phyloP scores from a whole-genome alignment of 805 yeast species.

The Blastobotrys americana region DNA sequence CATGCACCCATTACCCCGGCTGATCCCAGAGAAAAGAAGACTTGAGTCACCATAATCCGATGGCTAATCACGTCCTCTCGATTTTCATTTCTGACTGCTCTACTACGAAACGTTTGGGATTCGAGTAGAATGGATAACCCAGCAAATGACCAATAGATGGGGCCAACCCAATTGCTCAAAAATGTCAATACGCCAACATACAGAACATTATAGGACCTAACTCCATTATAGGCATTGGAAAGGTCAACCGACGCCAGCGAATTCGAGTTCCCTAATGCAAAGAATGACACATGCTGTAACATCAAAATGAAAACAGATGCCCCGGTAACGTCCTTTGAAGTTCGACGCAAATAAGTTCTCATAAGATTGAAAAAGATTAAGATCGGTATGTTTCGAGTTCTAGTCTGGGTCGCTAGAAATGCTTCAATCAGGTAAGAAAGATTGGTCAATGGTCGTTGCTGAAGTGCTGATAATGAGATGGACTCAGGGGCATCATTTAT shows the following conservation, averaged over 20 bases:
- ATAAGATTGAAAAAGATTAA: constrained; percentile 35
- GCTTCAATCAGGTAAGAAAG: constrained; percentile 22
- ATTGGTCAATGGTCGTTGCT: constrained; percentile 8
- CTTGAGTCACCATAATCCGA: constrained; percentile 27
- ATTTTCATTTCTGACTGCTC: constrained; percentile 14
- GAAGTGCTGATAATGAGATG: neutral
- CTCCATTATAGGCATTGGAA: constrained; percentile 88
- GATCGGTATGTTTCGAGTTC: constrained; percentile 49
- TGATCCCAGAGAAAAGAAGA: constrained; percentile 56
- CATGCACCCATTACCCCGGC: constrained; percentile 62
- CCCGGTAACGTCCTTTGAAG: constrained; percentile 14
- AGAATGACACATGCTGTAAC: constrained; percentile 71
- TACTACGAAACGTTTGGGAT: constrained; percentile 19
- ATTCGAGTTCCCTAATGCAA: constrained; percentile 84
- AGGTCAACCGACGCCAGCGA: constrained; percentile 86
- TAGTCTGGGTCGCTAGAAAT: constrained; percentile 49
- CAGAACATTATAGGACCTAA: constrained; percentile 57
- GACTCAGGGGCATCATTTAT: too few species aligned
- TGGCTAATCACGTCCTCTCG: constrained; percentile 5
- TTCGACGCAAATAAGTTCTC: constrained; percentile 12
- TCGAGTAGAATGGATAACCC: constrained; percentile 10
- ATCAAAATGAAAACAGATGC: constrained; percentile 37
- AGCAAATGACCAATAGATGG: constrained; percentile 66
- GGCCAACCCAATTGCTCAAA: constrained; percentile 76
- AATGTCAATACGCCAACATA: constrained; percentile 74